These are phyloP conservation scores for Chaetoscypha palmicola DNA, from an alignment of 2,329 filamentous ascomycete species.

Conservation along the genomic window DNA sequence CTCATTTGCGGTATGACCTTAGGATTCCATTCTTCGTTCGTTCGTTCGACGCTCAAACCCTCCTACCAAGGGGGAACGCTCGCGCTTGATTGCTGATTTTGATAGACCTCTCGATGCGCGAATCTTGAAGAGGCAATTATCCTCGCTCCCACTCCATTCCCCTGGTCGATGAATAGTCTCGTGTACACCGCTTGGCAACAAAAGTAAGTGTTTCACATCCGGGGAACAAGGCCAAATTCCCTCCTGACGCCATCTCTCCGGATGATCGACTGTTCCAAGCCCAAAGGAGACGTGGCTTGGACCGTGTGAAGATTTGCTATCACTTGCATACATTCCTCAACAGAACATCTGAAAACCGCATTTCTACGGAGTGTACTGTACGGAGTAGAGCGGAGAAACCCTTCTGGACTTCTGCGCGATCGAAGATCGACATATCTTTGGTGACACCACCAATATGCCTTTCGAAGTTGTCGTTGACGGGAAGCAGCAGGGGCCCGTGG, in stretches of 20 bases:
- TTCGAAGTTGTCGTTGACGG: constrained; percentile 23
- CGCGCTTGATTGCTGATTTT: neutral
- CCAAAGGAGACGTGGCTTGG: constrained; percentile 10
- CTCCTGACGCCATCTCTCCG: constrained; percentile 14
- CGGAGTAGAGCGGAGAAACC: too few relatives aligned
- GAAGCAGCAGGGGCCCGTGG: constrained; percentile 19
- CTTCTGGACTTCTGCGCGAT: too few relatives aligned
- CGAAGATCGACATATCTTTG: too few relatives aligned
- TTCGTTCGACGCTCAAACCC: neutral
- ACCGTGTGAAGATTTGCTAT: too few relatives aligned
- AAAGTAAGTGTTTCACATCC: constrained; percentile 17
- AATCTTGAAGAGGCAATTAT: neutral
- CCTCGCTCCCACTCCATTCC: neutral
- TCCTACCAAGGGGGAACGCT: neutral
- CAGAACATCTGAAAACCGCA: too few relatives aligned
- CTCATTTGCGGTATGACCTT: neutral
- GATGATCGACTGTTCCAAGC: constrained; percentile 8
- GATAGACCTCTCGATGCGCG: neutral
- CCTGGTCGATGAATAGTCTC: neutral
- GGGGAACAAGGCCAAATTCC: constrained; percentile 11
- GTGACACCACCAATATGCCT: constrained; percentile 20
- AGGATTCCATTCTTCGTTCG: neutral
- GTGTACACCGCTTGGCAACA: constrained; percentile 6
- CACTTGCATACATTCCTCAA: too few relatives aligned
- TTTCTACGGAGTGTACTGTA: too few relatives aligned